Conservation (phyloP, 2,329 filamentous ascomycete genomes). For the Alternaria dauci region DNA sequence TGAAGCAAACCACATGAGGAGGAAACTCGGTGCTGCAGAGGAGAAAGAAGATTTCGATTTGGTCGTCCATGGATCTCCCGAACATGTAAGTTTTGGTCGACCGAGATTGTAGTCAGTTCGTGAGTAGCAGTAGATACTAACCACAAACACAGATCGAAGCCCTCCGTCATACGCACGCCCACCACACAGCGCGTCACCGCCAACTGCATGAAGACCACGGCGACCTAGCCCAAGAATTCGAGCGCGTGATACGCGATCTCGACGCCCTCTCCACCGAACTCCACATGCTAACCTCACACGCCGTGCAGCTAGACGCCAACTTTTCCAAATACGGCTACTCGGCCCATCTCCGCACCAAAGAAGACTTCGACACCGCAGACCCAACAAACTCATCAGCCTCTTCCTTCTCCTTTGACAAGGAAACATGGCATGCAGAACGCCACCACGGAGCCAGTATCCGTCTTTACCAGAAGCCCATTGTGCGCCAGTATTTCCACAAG, state of each 20-base stretch:
- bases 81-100: conserved; percentile 49
- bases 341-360: conserved; percentile 60
- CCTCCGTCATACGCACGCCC: conserved; percentile 60
- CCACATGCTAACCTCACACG: conserved; percentile 62
- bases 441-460: conserved; percentile 59
- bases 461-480: conserved; percentile 66
- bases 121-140: neutral
- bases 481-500: conserved; percentile 72
- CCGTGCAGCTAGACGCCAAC: conserved; percentile 65
- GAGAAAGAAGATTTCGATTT: conserved; percentile 61
- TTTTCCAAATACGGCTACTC: conserved; percentile 71
- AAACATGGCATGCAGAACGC: conserved; percentile 48
- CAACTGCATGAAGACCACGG: conserved; percentile 60
- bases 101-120: neutral
- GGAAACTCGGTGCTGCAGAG: conserved; percentile 51
- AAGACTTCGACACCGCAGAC: conserved; percentile 17
- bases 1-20: conserved; percentile 60
- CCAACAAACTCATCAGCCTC: conserved; percentile 15
- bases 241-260: conserved; percentile 63
- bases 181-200: conserved; percentile 61
- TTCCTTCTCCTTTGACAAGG: conserved; percentile 43
- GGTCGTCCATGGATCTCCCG: conserved; percentile 65
- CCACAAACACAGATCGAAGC: conserved; percentile 49
- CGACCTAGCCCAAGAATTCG: conserved; percentile 64
- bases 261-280: conserved; percentile 63